A percentile compares a stretch with the other conserved stretches of the same genome.
phyloP scores from a whole-genome alignment of 768 basidiomycete species.

The Termitomyces sp. region DNA sequence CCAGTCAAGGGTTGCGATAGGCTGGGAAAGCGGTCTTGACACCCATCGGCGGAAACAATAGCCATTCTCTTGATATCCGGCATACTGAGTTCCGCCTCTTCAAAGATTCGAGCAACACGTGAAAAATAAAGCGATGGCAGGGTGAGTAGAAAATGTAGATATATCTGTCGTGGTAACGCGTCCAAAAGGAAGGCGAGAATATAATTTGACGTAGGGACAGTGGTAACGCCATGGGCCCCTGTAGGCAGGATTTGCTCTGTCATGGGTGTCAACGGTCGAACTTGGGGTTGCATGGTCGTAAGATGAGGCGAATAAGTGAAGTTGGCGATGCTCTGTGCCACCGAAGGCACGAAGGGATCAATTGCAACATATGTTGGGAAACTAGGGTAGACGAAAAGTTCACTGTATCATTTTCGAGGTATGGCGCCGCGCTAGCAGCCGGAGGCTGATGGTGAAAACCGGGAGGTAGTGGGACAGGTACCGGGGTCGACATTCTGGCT shows the following conservation, averaged over 20 bases:
- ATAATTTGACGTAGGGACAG: neutral
- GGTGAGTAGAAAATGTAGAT: constrained; percentile 39
- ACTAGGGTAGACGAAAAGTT: too few relatives aligned
- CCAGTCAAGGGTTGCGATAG: too few relatives aligned
- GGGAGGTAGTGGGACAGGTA: neutral
- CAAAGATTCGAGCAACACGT: constrained; percentile 71
- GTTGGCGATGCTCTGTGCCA: neutral
- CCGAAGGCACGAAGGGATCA: neutral
- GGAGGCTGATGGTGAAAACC: neutral
- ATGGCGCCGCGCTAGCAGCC: neutral
- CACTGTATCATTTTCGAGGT: neutral
- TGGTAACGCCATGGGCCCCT: too few relatives aligned
- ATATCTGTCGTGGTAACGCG: neutral
- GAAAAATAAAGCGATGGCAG: constrained; percentile 76
- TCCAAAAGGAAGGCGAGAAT: neutral
- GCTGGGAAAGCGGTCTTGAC: too few relatives aligned
- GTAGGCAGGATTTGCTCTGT: too few relatives aligned
- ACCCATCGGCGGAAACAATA: constrained; percentile 17
- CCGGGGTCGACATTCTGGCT: neutral
- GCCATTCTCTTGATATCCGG: too few relatives aligned
- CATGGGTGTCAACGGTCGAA: neutral
- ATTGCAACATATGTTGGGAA: neutral
- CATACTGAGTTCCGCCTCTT: too few relatives aligned
- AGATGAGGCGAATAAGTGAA: too few relatives aligned
- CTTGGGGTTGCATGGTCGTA: neutral